phyloP scores from a whole-genome alignment of 176 grass and related monocot species.

The Cenchrus americanus region DNA sequence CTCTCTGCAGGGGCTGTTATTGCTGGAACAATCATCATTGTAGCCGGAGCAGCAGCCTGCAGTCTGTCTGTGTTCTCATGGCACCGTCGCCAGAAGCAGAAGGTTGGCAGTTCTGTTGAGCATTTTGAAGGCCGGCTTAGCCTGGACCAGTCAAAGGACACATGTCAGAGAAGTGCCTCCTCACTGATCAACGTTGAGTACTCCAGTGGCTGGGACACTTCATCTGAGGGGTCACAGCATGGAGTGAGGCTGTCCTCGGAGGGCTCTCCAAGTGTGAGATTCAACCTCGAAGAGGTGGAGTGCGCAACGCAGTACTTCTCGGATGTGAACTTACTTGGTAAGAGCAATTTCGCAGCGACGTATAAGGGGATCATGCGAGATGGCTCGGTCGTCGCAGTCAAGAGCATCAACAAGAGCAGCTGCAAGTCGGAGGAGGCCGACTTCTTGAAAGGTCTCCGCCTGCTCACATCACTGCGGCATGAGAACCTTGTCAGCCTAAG shows the following conservation, averaged over 20 bases:
- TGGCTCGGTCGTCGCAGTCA: conserved; percentile 55
- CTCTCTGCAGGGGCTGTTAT: conserved; percentile 50
- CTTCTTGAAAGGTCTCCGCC: conserved; percentile 66
- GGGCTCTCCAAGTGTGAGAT: conserved; percentile 66
- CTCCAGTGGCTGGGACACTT: conserved; percentile 65
- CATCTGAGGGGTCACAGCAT: conserved; percentile 45
- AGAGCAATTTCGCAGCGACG: conserved; percentile 61
- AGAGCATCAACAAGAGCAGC: conserved; percentile 86
- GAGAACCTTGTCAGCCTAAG: conserved; percentile 74
- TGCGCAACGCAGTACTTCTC: conserved; percentile 81
- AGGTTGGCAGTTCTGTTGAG: conserved; percentile 65
- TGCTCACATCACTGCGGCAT: conserved; percentile 58
- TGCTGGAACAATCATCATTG: conserved; percentile 53
- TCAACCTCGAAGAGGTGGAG: conserved; percentile 79
- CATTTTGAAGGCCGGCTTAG: conserved; percentile 57
- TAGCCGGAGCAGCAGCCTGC: conserved; percentile 50
- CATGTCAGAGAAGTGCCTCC: conserved; percentile 46
- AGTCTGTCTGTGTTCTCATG: conserved; percentile 55
- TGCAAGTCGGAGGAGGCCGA: conserved; percentile 76
- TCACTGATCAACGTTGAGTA: conserved; percentile 63
- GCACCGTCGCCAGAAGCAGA: conserved; percentile 72
- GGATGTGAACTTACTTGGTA: conserved; percentile 59
- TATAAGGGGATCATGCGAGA: conserved; percentile 69
- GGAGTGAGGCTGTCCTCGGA: conserved; percentile 46
- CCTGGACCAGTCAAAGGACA: conserved; percentile 54